These are phyloP conservation scores for Saprolegnia parasitica DNA, from an alignment of 352 stramenopile species.

Conservation along the genomic window DNA sequence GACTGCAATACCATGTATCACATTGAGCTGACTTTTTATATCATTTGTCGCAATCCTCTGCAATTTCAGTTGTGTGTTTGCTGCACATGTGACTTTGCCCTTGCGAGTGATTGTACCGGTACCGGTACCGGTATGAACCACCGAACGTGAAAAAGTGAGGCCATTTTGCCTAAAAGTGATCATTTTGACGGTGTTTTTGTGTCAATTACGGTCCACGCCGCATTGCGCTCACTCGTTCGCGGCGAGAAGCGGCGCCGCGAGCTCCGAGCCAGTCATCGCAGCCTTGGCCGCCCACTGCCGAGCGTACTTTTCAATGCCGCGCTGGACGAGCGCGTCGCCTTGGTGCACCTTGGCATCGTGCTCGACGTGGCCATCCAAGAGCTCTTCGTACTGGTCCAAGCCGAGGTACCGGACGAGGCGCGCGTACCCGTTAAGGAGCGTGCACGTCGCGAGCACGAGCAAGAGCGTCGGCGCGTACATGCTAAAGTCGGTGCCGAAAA, in stretches of 20 bases:
- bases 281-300: not conserved
- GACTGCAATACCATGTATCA: too few relatives aligned
- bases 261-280: not conserved
- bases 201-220: not conserved
- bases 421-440: conserved; percentile 48
- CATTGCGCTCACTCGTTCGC: not conserved
- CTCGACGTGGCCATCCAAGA: conserved; percentile 36
- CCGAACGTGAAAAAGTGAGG: too few relatives aligned
- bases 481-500: conserved; percentile 50
- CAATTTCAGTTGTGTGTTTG: too few relatives aligned
- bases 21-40: too few relatives aligned
- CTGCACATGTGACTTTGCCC: too few relatives aligned
- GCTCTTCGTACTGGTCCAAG: conserved; percentile 65
- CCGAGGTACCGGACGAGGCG: conserved; percentile 47
- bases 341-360: conserved; percentile 44
- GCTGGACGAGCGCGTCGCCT: conserved; percentile 46
- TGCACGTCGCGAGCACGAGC: conserved; percentile 47
- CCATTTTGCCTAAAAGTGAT: too few relatives aligned
- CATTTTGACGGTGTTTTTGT: too few relatives aligned
- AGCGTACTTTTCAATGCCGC: conserved; percentile 43
- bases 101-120: too few relatives aligned
- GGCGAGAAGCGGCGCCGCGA: conserved; percentile 2
- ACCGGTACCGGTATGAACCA: too few relatives aligned
- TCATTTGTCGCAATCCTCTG: too few relatives aligned
- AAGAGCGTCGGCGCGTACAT: conserved; percentile 56